A percentile compares a stretch with the other conserved stretches of the same genome.
Evolutionary conservation across 2,329 filamentous ascomycete genomes (phyloP).

Genomic region (Ampelomyces quisqualis): DNA sequence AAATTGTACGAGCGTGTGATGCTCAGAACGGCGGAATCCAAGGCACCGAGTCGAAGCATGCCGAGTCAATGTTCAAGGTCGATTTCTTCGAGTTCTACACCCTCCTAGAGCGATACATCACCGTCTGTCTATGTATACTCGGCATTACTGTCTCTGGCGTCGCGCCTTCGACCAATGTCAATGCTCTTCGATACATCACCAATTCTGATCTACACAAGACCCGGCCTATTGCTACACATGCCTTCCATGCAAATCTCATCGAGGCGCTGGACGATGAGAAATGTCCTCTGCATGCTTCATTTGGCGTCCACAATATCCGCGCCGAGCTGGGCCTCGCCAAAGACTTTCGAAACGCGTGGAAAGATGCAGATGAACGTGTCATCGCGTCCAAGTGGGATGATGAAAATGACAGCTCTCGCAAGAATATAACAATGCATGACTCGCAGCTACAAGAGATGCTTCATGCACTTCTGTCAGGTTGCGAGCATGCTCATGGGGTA

Average conservation of each 20-base stretch:
- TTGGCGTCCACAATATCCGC: slow-evolving; percentile 59
- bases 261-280: slow-evolving; percentile 58
- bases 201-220: slow-evolving; percentile 27
- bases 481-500: slow-evolving; percentile 57
- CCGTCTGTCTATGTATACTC: slow-evolving; percentile 65
- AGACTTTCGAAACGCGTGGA: slow-evolving; percentile 71
- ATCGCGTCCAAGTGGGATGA: slow-evolving; percentile 7
- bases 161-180: slow-evolving; percentile 22
- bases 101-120: slow-evolving; percentile 68
- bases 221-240: slow-evolving; percentile 47
- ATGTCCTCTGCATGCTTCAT: slow-evolving; percentile 58
- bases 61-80: slow-evolving; percentile 67
- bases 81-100: slow-evolving; percentile 78
- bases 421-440: slow-evolving; percentile 53
- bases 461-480: slow-evolving; percentile 56
- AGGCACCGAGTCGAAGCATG: slow-evolving; percentile 24
- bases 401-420: slow-evolving; percentile 25
- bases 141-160: slow-evolving; percentile 53
- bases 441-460: slow-evolving; percentile 65
- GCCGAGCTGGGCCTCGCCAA: slow-evolving; percentile 66
- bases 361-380: slow-evolving; percentile 59
- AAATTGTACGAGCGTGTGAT: slow-evolving; percentile 23
- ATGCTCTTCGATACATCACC: slow-evolving; percentile 37
- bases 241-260: slow-evolving; percentile 70
- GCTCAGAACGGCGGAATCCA: slow-evolving; percentile 14